Evolutionary conservation across 1,139 yeast genomes (phyloP), one percentile per base, ranked within the genome.

Genomic region (Kodamaea fungicola): DNA sequence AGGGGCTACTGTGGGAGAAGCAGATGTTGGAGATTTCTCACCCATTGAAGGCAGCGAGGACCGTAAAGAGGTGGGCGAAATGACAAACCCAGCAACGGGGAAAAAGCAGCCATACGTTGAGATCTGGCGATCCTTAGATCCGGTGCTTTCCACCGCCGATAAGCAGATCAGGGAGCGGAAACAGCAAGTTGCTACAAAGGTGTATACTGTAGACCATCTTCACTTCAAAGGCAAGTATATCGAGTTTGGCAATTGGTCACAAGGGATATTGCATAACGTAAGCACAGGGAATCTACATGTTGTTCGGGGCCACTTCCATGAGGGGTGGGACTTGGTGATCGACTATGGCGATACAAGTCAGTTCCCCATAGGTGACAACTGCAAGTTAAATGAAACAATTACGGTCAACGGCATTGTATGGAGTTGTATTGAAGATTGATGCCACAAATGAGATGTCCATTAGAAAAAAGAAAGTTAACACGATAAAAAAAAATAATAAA

Each of bases 101-200:
- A 46, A 51, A n/a, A 48, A 55, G 5, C 72, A 71, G 40, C 62
- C 62, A 6, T 80, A 78, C 46, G 60, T 71, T 25, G 86, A 80
- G 54, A 62, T 76, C 16, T 80, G 86, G 86, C 55, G 80, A 46
- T 66, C 75, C 7, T 50, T 79, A 25, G 74, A 76, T 49, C 70
- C 79, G 1, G 34, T 45, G 3, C 43, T 46, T 7, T 55, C 63
- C 12, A 52, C 64, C 2, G 71, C 73, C 0, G 37, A 35, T 0
- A 42, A 37, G 1, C 62, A 64, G 31, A 67, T 59, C 5, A 49
- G 63, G 35, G 68, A 64, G 43, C 35, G 37, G 7, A 38, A 34
- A 7, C 32, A 29, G 22, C 32, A 38, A n/a, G 31, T 40, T 6
- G 39, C 44, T 7, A 39, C 42, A 21, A 42, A 33, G 9, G 69